Evolutionary conservation across 176 grass and related monocot genomes (phyloP).

Genomic region (Tillandsia fasciculata): DNA sequence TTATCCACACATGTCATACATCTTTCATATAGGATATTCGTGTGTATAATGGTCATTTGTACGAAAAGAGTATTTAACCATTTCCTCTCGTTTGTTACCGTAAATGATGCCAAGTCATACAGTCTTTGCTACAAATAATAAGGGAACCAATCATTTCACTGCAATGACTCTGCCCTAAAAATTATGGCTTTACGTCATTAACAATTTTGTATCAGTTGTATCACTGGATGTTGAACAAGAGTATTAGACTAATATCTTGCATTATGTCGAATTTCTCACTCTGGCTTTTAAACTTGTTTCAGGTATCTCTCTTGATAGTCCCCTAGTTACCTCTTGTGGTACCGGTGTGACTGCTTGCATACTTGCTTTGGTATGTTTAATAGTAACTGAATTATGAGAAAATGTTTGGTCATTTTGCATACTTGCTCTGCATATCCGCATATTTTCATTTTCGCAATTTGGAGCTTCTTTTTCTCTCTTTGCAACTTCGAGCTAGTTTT

Average conservation of each 20-base stretch:
- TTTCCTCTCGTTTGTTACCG: not conserved
- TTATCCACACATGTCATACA: too few species aligned
- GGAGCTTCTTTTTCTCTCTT: not conserved
- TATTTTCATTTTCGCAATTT: too few species aligned
- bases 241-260: not conserved
- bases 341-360: slow-evolving; percentile 95
- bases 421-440: too few species aligned
- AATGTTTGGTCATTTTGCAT: not conserved
- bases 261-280: not conserved
- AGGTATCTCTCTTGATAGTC: slow-evolving; percentile 77
- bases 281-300: not conserved
- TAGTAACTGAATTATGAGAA: not conserved
- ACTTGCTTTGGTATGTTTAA: slow-evolving; percentile 56
- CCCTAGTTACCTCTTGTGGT: slow-evolving; percentile 63
- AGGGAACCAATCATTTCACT: not conserved
- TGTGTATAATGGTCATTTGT: too few species aligned
- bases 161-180: not conserved
- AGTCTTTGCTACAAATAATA: not conserved
- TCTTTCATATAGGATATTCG: too few species aligned
- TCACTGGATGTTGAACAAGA: not conserved
- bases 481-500: not conserved
- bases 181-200: not conserved
- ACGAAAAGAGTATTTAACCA: too few species aligned
- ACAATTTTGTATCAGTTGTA: not conserved
- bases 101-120: not conserved